Base-by-base conservation (phyloP, 306 rosid genomes). In the Cucumis melo region DNA sequence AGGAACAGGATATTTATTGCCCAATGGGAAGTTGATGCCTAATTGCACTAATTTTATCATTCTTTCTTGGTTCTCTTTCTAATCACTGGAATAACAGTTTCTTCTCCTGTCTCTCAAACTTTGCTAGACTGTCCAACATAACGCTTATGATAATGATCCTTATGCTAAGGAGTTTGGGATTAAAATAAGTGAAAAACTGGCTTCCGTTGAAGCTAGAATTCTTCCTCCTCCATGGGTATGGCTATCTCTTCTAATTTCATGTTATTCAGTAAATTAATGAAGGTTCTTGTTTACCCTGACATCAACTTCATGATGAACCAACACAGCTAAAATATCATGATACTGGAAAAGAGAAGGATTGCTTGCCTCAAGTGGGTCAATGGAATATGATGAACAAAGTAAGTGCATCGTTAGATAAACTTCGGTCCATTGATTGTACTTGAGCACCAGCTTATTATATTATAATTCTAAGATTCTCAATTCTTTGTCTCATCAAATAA, bases 301-400 rank as follows among this genome's bases (percentile, higher is more conserved):
- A 27, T 48, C 73, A 24, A 83, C 68, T 74, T 39, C 66, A 60
- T 78, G 59, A 63, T 53, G 46, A 48, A 14, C 59, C 64, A 38
- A 39, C 44, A 86, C 97, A 93, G 98, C 88, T 93, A 75, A 93
- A 93, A 77, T 93, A 93, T 84, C 96, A 93, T 57, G 98, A 93
- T 42, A 89, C 90, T 65, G 98, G 98, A 17, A 93, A 91, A 84
- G 98, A 91, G 80, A 93, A 93, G 87, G 89, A 91, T 82, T 93
- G 98, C 81, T 86, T 93, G 79, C 98, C 98, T 48, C 98, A 93
- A 85, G 96, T 93, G 80, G 98, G 98, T 78, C 98, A 93, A 84
- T 93, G 98, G 98, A 93, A 93, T 82, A 93, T 93, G 98, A 88
- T 90, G 96, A 93, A 93, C 91, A 93, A 93, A 97, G 98, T 93